Percentiles rank a stretch among this genome's conserved stretches.
phyloP scores from a whole-genome alignment of 108 stramenopile genomes.

The Schizochytrium sp. region DNA sequence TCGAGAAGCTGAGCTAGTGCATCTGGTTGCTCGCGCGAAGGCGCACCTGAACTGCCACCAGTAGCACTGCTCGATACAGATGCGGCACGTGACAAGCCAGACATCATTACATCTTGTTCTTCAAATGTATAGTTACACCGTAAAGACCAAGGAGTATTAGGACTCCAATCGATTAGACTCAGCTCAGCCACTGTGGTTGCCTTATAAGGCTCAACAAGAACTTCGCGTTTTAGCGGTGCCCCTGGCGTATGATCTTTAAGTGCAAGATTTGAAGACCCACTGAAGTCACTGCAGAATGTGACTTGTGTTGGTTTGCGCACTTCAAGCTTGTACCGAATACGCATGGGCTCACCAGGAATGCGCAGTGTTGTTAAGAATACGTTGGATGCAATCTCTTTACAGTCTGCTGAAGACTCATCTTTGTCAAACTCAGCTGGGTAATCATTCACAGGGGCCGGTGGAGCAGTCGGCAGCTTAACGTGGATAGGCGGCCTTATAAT shows the following conservation, averaged over 20 bases:
- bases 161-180: not conserved
- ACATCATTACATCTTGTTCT: conserved; percentile 15
- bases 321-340: conserved; percentile 52
- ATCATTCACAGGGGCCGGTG: not conserved
- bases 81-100: no score
- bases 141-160: not conserved
- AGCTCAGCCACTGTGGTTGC: conserved; percentile 38
- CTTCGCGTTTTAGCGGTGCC: not conserved
- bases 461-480: not conserved
- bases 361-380: conserved; percentile 45
- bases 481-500: conserved; percentile 8
- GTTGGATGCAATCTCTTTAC: conserved; percentile 44
- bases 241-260: not conserved
- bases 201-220: conserved; percentile 27
- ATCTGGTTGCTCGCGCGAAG: not conserved
- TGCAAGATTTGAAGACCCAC: not conserved
- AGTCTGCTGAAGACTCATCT: conserved; percentile 7
- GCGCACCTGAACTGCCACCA: no score
- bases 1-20: not conserved
- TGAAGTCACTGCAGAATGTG: not conserved
- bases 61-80: no score
- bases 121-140: conserved; percentile 54
- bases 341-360: conserved; percentile 14
- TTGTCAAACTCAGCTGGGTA: not conserved
- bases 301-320: conserved; percentile 6